phyloP scores from a whole-genome alignment of 1,284 basidiomycete species.

The Takashimella koratensis region DNA sequence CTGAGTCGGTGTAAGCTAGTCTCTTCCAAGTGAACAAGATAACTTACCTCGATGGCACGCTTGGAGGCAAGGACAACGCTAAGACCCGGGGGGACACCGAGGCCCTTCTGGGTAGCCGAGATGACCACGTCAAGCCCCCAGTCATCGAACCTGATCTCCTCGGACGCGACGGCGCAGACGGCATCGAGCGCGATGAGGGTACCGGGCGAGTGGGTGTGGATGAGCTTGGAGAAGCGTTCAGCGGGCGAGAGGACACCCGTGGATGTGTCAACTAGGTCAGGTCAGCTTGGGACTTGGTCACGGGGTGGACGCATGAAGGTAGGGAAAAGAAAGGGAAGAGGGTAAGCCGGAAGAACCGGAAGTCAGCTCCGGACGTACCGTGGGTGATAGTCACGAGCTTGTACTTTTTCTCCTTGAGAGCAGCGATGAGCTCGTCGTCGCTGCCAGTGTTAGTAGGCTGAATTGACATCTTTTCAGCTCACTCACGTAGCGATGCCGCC shows the following conservation, averaged over 20 bases:
- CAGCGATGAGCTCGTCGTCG: conserved; percentile 50
- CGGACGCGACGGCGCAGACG: conserved; percentile 93
- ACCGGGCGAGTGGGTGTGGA: conserved; percentile 75
- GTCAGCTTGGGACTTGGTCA: conserved; percentile 3
- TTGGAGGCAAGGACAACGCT: conserved; percentile 79
- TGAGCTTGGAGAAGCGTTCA: conserved; percentile 69
- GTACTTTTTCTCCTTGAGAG: conserved; percentile 77
- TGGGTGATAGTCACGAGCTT: conserved; percentile 92
- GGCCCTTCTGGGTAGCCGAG: conserved; percentile 90
- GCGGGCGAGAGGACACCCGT: conserved; percentile 88
- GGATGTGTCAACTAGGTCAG: conserved; percentile 63
- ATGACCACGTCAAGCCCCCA: conserved; percentile 92
- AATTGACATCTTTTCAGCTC: background rate
- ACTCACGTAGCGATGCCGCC: conserved; percentile 65
- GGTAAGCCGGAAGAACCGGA: background rate
- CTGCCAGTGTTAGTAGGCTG: conserved; percentile 14
- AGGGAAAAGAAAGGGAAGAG: background rate
- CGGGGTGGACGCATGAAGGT: background rate
- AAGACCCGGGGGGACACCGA: conserved; percentile 91
- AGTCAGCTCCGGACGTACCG: conserved; percentile 50
- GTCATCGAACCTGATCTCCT: conserved; percentile 90
- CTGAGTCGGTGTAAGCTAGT: conserved; percentile 41
- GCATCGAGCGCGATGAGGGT: conserved; percentile 86
- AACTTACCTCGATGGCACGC: conserved; percentile 65
- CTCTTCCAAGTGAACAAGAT: background rate